Evolutionary conservation across 2,329 filamentous ascomycete genomes (phyloP), one percentile per base, ranked within the genome.

Genomic region (Epichloe scottii): DNA sequence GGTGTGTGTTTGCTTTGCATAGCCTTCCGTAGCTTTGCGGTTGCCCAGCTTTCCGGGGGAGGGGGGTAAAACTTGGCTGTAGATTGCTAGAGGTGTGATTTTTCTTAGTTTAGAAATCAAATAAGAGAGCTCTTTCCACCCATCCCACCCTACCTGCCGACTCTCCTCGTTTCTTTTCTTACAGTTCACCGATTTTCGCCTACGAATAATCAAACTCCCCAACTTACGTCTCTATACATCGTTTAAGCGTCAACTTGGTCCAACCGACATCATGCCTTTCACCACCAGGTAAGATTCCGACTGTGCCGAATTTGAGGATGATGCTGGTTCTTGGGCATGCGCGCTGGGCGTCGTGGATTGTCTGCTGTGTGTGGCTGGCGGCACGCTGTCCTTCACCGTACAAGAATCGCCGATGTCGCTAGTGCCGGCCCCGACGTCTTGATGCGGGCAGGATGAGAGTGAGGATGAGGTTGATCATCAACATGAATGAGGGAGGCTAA

Each of bases 181-280:
- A 35, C 19, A 30, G 26, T 12, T 3, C 17, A 38, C 12, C 14
- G 12, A 38, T n/a, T 23, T 14, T 37, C n/a, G 10, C 23, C 14
- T 5, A 34, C 47, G 39, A 49, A 44, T 4, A 49, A 33, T n/a
- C 11, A 21, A 33, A 4, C 15, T 14, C 33, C 8, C 26, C 19
- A 21, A 5, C 38, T 17, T 14, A 34, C 47, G 7, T 12, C 39
- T 49, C 48, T 34, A n/a, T 17, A 50, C 35, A 35, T 26, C 11
- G 19, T 21, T 17, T 10, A 33, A 50, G 23, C 23, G 35, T 39
- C 6, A 17, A n/a, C 38, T 30, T 33, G 33, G 19, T 51, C 21
- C 23, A 55, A 57, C 55, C 58, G 54, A 54, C 70, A 77, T 51
- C 57, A 81, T 81, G 77, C 64, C 77, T 70, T 77, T 80, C 74